phyloP scores from a whole-genome alignment of 495 filamentous ascomycete genomes.

The Hypoxylon rickii region DNA sequence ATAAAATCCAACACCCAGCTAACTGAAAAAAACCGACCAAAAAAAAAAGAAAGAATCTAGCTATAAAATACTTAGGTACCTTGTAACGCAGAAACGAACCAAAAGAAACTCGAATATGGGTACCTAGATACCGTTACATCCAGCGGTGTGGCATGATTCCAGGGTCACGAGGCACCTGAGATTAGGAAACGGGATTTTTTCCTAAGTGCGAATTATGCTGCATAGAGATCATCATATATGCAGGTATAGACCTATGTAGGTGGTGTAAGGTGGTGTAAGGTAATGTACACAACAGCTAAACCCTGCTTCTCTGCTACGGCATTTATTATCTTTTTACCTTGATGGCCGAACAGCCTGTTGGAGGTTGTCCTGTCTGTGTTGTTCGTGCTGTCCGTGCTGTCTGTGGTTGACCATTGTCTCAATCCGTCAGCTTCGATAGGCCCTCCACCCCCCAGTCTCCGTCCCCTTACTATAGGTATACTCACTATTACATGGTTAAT shows the following conservation, averaged over 20 bases:
- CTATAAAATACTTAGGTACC: conserved; percentile 1
- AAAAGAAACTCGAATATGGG: conserved; percentile 19
- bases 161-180: conserved; percentile 34
- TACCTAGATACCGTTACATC: conserved; percentile 38
- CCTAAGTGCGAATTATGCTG: conserved; percentile 19
- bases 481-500: not conserved
- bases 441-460: too few relatives aligned
- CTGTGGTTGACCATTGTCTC: conserved; percentile 11
- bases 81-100: not conserved
- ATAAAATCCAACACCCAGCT: too few relatives aligned
- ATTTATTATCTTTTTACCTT: conserved; percentile 7
- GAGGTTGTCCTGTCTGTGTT: too few relatives aligned
- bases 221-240: conserved; percentile 12
- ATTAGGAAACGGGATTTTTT: conserved; percentile 30
- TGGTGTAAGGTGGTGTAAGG: too few relatives aligned
- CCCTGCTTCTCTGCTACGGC: conserved; percentile 17
- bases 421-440: conserved; percentile 3
- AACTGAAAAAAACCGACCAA: conserved; percentile 6
- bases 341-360: conserved; percentile 10
- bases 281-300: conserved; percentile 2
- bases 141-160: conserved; percentile 37
- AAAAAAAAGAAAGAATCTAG: conserved; percentile 1
- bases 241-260: too few relatives aligned
- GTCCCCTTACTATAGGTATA: not conserved
- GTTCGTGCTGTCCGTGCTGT: too few relatives aligned